Conservation (phyloP, 2,329 filamentous ascomycete species). For the Hypoxylon sp. region DNA sequence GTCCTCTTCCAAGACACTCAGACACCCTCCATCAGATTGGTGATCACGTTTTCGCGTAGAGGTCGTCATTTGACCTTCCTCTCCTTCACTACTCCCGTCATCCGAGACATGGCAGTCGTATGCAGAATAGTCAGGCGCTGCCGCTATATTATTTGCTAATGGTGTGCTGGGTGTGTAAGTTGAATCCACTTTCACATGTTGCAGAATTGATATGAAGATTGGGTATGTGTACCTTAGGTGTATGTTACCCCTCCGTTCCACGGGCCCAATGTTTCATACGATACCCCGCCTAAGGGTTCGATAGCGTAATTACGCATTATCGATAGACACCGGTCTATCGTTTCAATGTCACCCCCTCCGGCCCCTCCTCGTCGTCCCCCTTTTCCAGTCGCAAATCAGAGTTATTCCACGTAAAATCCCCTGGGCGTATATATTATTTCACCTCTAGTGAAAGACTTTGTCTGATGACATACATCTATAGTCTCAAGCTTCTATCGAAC, state of each 20-base stretch:
- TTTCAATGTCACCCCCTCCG: constrained; percentile 20
- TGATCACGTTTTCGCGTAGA: constrained; percentile 47
- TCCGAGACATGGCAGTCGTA: constrained; percentile 43
- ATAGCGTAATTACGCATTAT: constrained; percentile 35
- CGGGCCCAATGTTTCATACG: constrained; percentile 16
- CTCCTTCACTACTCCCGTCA: constrained; percentile 27
- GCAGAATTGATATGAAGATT: constrained; percentile 18
- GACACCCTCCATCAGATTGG: constrained; percentile 23
- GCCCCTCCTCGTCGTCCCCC: not conserved
- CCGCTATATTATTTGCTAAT: constrained; percentile 37
- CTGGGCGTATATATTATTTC: not conserved
- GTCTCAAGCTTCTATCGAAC: not conserved
- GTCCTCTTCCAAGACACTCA: constrained; percentile 28
- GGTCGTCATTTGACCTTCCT: constrained; percentile 49
- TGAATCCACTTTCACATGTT: constrained; percentile 52
- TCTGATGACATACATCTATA: not conserved
- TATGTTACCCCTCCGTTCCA: constrained; percentile 3
- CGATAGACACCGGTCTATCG: constrained; percentile 15
- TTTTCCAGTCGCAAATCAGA: constrained; percentile 11
- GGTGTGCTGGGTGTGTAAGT: constrained; percentile 43
- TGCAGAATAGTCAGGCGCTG: constrained; percentile 46
- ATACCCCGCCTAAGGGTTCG: constrained; percentile 30
- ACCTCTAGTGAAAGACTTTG: not conserved
- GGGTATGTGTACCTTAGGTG: not conserved
- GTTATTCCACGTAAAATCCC: constrained; percentile 16